phyloP scores from a whole-genome alignment of 2,329 filamentous ascomycete species.

The Dothideomycetes sp. region DNA sequence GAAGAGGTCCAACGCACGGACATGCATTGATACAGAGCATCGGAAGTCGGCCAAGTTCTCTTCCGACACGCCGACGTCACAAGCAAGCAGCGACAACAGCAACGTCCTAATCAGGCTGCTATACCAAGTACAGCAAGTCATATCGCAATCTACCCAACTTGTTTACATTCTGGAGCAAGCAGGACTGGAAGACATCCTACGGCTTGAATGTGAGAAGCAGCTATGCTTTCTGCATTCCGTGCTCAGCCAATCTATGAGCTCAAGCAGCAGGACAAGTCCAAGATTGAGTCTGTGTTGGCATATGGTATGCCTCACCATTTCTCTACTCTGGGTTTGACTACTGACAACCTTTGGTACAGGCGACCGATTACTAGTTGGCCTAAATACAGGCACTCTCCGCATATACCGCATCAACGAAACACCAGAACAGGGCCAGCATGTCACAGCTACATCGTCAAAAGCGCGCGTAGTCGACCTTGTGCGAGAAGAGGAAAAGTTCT shows the following conservation, averaged over 20 bases:
- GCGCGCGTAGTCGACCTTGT: constrained; percentile 63
- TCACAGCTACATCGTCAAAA: constrained; percentile 26
- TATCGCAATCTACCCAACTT: too few species aligned
- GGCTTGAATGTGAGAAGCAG: too few species aligned
- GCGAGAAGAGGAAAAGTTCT: constrained; percentile 91
- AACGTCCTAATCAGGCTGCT: too few species aligned
- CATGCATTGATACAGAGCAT: too few species aligned
- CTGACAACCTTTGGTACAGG: constrained; percentile 38
- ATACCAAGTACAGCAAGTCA: too few species aligned
- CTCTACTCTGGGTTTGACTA: too few species aligned
- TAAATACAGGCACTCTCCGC: constrained; percentile 80
- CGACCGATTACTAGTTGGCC: constrained; percentile 81
- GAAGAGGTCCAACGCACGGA: too few species aligned
- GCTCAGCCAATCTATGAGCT: constrained; percentile 96
- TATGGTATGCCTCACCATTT: constrained; percentile 53
- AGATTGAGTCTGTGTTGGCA: constrained; percentile 90
- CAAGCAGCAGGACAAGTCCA: constrained; percentile 87
- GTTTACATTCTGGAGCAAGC: too few species aligned
- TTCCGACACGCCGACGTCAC: too few species aligned
- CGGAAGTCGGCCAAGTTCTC: too few species aligned
- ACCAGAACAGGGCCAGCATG: constrained; percentile 33
- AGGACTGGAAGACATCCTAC: too few species aligned
- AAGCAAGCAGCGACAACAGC: too few species aligned
- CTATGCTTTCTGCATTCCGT: constrained; percentile 94
- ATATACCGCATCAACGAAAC: constrained; percentile 83